Evolutionary conservation across 176 grass and related monocot species (phyloP).

Genomic region (Chrysopogon serrulatus): DNA sequence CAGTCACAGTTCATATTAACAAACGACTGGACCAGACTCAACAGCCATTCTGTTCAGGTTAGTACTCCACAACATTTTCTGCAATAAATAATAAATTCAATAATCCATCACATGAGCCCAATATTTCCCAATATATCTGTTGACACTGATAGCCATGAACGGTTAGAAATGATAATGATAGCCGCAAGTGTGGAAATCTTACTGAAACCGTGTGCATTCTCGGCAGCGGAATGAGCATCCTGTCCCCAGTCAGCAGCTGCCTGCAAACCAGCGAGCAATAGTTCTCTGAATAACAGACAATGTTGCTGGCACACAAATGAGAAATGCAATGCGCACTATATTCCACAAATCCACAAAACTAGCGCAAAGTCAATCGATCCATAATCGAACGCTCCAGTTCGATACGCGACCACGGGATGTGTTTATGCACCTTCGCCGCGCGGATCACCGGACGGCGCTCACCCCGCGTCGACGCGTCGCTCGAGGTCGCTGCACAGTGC

Average conservation of each 20-base stretch:
- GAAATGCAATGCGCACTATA: not conserved
- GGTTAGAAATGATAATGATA: not conserved
- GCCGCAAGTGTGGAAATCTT: not conserved
- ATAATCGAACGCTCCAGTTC: not conserved
- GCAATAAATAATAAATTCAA: not conserved
- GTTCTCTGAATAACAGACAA: not conserved
- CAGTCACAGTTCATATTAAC: not conserved
- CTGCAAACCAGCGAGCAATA: not conserved
- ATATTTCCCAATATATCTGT: too few relatives aligned
- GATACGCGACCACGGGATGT: too few relatives aligned
- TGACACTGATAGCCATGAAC: too few relatives aligned
- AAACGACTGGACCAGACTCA: not conserved
- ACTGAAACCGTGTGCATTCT: not conserved
- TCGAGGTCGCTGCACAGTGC: not conserved
- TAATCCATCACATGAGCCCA: not conserved
- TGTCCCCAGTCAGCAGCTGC: not conserved
- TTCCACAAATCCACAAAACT: not conserved
- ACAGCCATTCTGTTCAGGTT: not conserved
- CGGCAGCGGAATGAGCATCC: not conserved
- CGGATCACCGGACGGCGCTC: not conserved
- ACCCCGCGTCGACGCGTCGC: not conserved
- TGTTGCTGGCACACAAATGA: not conserved
- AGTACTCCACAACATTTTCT: not conserved
- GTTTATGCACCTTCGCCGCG: constrained; percentile 2
- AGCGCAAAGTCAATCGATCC: not conserved